These are phyloP conservation scores for Silene latifolia DNA, from an alignment of 148 eudicot species.

Conservation along the genomic window DNA sequence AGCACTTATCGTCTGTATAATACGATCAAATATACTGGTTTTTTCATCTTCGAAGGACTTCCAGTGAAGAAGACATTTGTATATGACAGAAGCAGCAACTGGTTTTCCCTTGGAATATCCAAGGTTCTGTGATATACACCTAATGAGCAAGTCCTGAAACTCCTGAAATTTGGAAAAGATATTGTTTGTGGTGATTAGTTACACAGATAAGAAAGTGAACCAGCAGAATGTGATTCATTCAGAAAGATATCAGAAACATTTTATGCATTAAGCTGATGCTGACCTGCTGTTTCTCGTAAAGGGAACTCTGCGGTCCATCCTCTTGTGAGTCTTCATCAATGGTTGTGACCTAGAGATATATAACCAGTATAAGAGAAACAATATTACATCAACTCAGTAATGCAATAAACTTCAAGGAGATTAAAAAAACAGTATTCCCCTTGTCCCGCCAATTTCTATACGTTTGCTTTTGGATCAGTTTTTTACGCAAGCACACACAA, in stretches of 20 bases:
- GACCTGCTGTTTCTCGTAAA: constrained; percentile 96
- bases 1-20: constrained; percentile 81
- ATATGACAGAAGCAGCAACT: constrained; percentile 83
- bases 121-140: constrained; percentile 84
- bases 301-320: constrained; percentile 89
- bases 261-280: constrained; percentile 16
- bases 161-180: constrained; percentile 47
- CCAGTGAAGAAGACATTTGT: constrained; percentile 98
- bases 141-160: constrained; percentile 85
- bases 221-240: neutral
- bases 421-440: too few relatives aligned
- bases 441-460: too few relatives aligned
- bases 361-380: constrained; percentile 11
- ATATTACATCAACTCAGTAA: neutral
- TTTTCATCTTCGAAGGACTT: constrained; percentile 96
- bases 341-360: constrained; percentile 42
- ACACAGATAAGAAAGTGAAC: neutral
- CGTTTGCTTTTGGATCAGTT: too few relatives aligned
- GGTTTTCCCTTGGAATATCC: constrained; percentile 94
- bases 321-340: constrained; percentile 57
- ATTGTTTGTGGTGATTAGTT: neutral
- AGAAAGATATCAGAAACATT: constrained; percentile 3
- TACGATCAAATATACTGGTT: constrained; percentile 85
- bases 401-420: neutral
- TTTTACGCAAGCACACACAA: too few relatives aligned